phyloP scores from a whole-genome alignment of 352 stramenopile species.

The Elongisporangium undulatum region DNA sequence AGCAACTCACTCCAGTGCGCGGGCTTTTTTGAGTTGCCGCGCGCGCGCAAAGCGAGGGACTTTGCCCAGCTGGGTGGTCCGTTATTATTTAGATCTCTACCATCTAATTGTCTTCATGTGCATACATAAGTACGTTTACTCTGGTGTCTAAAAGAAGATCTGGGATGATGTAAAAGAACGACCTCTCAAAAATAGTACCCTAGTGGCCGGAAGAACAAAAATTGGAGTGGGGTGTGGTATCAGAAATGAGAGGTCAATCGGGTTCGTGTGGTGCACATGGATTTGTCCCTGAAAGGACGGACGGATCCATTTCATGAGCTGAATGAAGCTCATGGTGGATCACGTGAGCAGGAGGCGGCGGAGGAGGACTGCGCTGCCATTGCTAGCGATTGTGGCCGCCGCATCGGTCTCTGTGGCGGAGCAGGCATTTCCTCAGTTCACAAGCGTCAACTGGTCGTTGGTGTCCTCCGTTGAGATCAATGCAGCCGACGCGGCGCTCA shows the following conservation, averaged over 20 bases:
- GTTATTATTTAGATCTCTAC: background rate
- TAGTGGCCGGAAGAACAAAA: background rate
- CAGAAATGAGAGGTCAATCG: background rate
- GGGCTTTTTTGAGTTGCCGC: background rate
- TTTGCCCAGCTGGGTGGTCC: background rate
- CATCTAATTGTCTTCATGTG: too few relatives aligned
- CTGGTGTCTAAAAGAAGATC: background rate
- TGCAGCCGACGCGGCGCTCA: slow-evolving; percentile 13
- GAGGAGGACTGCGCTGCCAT: background rate
- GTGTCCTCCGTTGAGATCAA: slow-evolving; percentile 23
- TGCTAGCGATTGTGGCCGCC: background rate
- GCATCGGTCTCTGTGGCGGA: background rate
- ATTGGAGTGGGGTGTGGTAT: background rate
- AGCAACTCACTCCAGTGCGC: background rate
- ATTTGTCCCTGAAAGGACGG: background rate
- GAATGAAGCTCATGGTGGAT: background rate
- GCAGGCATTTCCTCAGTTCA: slow-evolving; percentile 12
- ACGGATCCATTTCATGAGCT: background rate
- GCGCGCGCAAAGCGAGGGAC: background rate
- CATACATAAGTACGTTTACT: background rate
- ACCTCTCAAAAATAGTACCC: background rate
- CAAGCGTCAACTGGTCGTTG: slow-evolving; percentile 43
- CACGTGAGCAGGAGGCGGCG: too few relatives aligned
- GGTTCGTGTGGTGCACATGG: background rate
- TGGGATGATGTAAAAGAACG: background rate